These are phyloP conservation scores for Pochonia chlamydosporia DNA, from an alignment of 2,329 filamentous ascomycete species.

Conservation along the genomic window DNA sequence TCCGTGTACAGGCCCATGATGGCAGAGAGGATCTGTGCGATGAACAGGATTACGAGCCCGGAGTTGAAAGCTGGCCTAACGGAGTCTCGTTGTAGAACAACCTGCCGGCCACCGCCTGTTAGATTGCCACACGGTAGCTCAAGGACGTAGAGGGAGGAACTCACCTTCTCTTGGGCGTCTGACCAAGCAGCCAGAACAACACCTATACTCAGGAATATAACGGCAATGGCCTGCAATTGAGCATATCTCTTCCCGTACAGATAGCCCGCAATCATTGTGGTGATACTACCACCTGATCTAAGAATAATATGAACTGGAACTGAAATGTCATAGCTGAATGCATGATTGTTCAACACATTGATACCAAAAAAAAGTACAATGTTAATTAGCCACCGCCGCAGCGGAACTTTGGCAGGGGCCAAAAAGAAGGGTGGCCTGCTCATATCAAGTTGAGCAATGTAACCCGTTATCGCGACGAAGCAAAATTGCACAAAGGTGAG, in stretches of 20 bases:
- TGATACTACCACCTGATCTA: slow-evolving; percentile 89
- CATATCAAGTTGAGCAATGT: slow-evolving; percentile 67
- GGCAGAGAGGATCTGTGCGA: slow-evolving; percentile 85
- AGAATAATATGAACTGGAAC: slow-evolving; percentile 96
- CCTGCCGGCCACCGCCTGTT: not conserved
- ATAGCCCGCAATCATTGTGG: slow-evolving; percentile 87
- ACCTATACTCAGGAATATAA: slow-evolving; percentile 76
- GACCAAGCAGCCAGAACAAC: slow-evolving; percentile 86
- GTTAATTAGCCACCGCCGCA: slow-evolving; percentile 81
- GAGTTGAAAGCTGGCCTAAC: slow-evolving; percentile 35
- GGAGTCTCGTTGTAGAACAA: not conserved
- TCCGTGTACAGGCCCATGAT: slow-evolving; percentile 96
- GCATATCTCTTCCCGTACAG: slow-evolving; percentile 82
- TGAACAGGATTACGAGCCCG: slow-evolving; percentile 75
- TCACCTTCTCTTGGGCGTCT: slow-evolving; percentile 77
- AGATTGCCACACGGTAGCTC: not conserved
- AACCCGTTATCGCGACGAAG: slow-evolving; percentile 73
- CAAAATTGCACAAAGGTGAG: slow-evolving; percentile 87
- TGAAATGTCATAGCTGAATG: slow-evolving; percentile 94
- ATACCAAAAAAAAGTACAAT: slow-evolving; percentile 88
- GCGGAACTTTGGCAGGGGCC: slow-evolving; percentile 70
- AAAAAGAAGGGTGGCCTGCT: slow-evolving; percentile 66
- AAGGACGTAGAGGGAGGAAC: slow-evolving; percentile 9
- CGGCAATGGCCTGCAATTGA: slow-evolving; percentile 71
- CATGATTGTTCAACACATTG: slow-evolving; percentile 95